A percentile compares a stretch with the other conserved stretches of the same genome.
These are phyloP conservation scores for Polyporus arcularius DNA, from an alignment of 768 basidiomycete genomes.

Conservation along the genomic window DNA sequence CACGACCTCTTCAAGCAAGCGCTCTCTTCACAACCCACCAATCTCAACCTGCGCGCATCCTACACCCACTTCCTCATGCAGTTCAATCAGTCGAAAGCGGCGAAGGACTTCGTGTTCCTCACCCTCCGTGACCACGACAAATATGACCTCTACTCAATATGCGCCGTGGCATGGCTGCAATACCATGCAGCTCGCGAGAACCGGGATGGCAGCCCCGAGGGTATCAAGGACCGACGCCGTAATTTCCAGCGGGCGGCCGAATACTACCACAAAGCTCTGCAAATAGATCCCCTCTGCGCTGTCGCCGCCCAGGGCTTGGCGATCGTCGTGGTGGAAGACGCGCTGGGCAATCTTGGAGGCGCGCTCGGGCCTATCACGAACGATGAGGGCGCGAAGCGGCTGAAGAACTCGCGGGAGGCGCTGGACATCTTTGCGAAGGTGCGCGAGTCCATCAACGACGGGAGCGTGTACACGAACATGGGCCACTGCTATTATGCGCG, in stretches of 20 bases:
- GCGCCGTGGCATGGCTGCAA: slow-evolving; percentile 83
- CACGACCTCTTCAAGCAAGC: slow-evolving; percentile 91
- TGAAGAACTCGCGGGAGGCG: slow-evolving; percentile 82
- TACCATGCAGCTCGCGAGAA: slow-evolving; percentile 87
- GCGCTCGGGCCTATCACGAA: slow-evolving; percentile 39
- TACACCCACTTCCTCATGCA: slow-evolving; percentile 93
- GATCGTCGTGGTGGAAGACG: slow-evolving; percentile 92
- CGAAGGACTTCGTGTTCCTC: slow-evolving; percentile 87
- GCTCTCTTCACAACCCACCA: slow-evolving; percentile 71
- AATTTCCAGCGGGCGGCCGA: slow-evolving; percentile 84
- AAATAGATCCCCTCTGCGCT: slow-evolving; percentile 81
- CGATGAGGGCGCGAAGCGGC: slow-evolving; percentile 67
- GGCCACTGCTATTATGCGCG: slow-evolving; percentile 92
- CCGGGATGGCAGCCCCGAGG: slow-evolving; percentile 59
- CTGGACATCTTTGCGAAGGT: slow-evolving; percentile 89
- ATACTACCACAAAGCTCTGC: slow-evolving; percentile 90
- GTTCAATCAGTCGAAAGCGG: slow-evolving; percentile 65
- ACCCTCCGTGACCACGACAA: slow-evolving; percentile 86
- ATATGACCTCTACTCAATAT: slow-evolving; percentile 89
- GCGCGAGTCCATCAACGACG: slow-evolving; percentile 78
- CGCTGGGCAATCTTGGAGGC: slow-evolving; percentile 68
- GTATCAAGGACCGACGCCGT: slow-evolving; percentile 68
- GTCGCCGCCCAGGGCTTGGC: slow-evolving; percentile 95
- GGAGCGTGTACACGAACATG: slow-evolving; percentile 93
- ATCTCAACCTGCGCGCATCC: slow-evolving; percentile 88